Conservation (phyloP, 108 stramenopile genomes). For the Cyclotella cryptica region DNA sequence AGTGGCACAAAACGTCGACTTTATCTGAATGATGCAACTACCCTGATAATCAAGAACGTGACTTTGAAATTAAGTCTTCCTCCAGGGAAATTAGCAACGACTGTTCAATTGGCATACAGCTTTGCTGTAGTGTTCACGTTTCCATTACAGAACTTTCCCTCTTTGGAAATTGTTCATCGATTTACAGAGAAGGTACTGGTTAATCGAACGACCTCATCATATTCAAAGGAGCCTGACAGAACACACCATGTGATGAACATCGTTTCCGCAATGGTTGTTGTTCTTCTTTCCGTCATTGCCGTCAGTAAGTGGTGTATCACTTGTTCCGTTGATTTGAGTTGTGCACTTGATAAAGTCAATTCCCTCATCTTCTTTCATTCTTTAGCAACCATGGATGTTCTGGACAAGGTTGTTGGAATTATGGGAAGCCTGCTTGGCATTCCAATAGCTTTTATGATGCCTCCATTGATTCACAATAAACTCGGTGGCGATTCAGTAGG, state of each 20-base stretch:
- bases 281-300: conserved; percentile 57
- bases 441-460: conserved; percentile 75
- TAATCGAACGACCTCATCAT: not conserved
- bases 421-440: conserved; percentile 71
- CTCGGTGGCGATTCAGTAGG: conserved; percentile 35
- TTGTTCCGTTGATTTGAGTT: not conserved
- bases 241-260: conserved; percentile 30
- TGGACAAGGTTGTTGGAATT: conserved; percentile 73
- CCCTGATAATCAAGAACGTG: too few relatives aligned
- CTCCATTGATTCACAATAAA: conserved; percentile 72
- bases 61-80: conserved; percentile 40
- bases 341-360: not conserved
- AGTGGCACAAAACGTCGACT: not conserved
- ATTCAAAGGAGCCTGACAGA: not conserved
- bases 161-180: conserved; percentile 65
- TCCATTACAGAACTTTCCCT: conserved; percentile 81
- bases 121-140: conserved; percentile 79
- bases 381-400: conserved; percentile 54
- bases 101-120: conserved; percentile 73
- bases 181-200: conserved; percentile 25
- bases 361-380: too few relatives aligned
- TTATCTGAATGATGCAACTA: not conserved
- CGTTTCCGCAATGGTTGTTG: conserved; percentile 53
- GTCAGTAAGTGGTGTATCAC: conserved; percentile 1
- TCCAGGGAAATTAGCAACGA: conserved; percentile 54